These are phyloP conservation scores for Penicillium angulare DNA, from an alignment of 495 filamentous ascomycete genomes.

Conservation along the genomic window DNA sequence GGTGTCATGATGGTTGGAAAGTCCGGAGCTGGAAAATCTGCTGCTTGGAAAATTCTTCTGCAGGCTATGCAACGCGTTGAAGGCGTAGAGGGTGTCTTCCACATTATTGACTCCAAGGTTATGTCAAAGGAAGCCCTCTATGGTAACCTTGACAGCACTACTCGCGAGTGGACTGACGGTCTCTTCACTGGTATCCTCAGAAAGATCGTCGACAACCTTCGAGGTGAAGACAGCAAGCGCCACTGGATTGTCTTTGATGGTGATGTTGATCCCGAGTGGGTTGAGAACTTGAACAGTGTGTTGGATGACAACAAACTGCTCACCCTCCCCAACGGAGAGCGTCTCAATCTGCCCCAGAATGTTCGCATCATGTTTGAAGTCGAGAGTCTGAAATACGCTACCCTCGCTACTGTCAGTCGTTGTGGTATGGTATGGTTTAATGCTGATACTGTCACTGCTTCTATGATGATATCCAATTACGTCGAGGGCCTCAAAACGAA, in stretches of 20 bases:
- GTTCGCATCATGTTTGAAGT: conserved; percentile 99
- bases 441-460: conserved; percentile 88
- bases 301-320: conserved; percentile 98
- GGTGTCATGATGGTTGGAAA: conserved; percentile 99
- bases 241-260: conserved; percentile 99
- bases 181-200: conserved; percentile 96
- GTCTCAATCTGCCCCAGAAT: conserved; percentile 87
- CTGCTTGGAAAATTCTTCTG: conserved; percentile 91
- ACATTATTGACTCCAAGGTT: conserved; percentile 98
- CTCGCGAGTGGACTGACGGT: conserved; percentile 97
- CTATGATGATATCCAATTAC: conserved; percentile 92
- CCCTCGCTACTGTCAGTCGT: conserved; percentile 93
- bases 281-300: conserved; percentile 99
- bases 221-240: conserved; percentile 91
- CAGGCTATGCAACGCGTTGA: conserved; percentile 90
- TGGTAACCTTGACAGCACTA: conserved; percentile 92
- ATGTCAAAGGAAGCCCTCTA: conserved; percentile 99
- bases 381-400: conserved; percentile 97
- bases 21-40: conserved; percentile 92
- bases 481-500: conserved; percentile 76
- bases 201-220: conserved; percentile 98
- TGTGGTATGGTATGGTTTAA: conserved; percentile 99
- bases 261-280: conserved; percentile 98
- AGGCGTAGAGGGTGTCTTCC: conserved; percentile 86
- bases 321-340: conserved; percentile 95